These are phyloP conservation scores for Fusarium albidum DNA, from an alignment of 2,329 filamentous ascomycete species.

Conservation along the genomic window DNA sequence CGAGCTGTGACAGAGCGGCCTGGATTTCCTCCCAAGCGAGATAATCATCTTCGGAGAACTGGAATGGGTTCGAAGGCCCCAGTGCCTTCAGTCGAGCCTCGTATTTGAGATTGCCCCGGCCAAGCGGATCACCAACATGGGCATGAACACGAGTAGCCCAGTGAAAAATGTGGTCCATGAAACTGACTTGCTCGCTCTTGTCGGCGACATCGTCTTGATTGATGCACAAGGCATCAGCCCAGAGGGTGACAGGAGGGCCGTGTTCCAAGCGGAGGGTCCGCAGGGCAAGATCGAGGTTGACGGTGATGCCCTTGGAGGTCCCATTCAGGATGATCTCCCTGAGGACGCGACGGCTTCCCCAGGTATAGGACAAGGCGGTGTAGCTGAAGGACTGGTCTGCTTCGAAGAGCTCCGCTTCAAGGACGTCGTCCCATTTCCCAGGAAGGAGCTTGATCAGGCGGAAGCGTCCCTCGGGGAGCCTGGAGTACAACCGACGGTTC, in stretches of 20 bases:
- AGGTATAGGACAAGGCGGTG: slow-evolving; percentile 41
- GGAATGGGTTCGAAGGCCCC: slow-evolving; percentile 7
- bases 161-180: slow-evolving; percentile 36
- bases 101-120: slow-evolving; percentile 7
- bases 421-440: slow-evolving; percentile 22
- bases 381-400: slow-evolving; percentile 27
- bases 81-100: slow-evolving; percentile 11
- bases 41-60: slow-evolving; percentile 7
- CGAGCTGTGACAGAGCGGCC: slow-evolving; percentile 8
- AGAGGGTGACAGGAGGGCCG: slow-evolving; percentile 19
- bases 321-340: slow-evolving; percentile 35
- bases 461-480: slow-evolving; percentile 16
- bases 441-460: slow-evolving; percentile 24
- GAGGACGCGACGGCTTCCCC: slow-evolving; percentile 33
- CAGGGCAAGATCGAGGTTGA: slow-evolving; percentile 41
- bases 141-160: slow-evolving; percentile 29
- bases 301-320: slow-evolving; percentile 30
- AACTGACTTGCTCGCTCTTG: slow-evolving; percentile 35
- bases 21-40: slow-evolving; percentile 13
- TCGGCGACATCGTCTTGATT: slow-evolving; percentile 35
- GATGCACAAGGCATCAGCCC: slow-evolving; percentile 41
- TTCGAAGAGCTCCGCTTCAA: slow-evolving; percentile 25
- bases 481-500: slow-evolving; percentile 8
- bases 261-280: slow-evolving; percentile 33
- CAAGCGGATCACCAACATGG: slow-evolving; percentile 23